phyloP scores from a whole-genome alignment of 2,329 filamentous ascomycete species.

The Aaosphaeria arxii region DNA sequence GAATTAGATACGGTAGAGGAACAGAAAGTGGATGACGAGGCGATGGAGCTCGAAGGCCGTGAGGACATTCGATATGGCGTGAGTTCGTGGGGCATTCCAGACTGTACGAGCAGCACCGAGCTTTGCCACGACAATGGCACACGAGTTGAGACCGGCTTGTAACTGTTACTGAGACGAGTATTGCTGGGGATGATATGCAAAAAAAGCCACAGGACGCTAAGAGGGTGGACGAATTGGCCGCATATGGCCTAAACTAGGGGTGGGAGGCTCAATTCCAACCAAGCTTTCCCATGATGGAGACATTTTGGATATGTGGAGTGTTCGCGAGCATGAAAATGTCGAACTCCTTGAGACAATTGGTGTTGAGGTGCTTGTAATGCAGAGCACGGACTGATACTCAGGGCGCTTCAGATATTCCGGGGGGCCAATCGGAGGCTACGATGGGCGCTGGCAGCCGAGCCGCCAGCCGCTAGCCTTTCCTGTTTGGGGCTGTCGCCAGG shows the following conservation, averaged over 20 bases:
- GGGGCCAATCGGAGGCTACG: background rate
- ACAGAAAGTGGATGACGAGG: background rate
- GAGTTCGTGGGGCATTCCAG: slow-evolving; percentile 18
- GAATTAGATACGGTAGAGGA: slow-evolving; percentile 21
- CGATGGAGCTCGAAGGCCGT: background rate
- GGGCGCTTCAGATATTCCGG: slow-evolving; percentile 11
- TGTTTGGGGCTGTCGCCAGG: too few relatives aligned
- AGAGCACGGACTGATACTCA: slow-evolving; percentile 19
- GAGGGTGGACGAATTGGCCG: slow-evolving; percentile 17
- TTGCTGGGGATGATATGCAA: slow-evolving; percentile 23
- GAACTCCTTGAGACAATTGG: slow-evolving; percentile 38
- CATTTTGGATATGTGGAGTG: slow-evolving; percentile 2
- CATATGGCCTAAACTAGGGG: slow-evolving; percentile 10
- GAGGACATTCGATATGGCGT: slow-evolving; percentile 21
- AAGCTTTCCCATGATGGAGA: slow-evolving; percentile 15
- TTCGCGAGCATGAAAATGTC: slow-evolving; percentile 20
- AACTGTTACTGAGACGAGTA: slow-evolving; percentile 32
- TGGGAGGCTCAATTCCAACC: slow-evolving; percentile 18
- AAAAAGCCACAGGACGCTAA: slow-evolving; percentile 13
- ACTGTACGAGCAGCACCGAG: slow-evolving; percentile 29
- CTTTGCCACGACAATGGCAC: slow-evolving; percentile 16
- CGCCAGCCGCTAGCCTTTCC: too few relatives aligned
- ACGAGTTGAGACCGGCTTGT: slow-evolving; percentile 29
- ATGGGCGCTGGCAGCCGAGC: too few relatives aligned
- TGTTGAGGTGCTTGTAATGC: slow-evolving; percentile 25